A percentile compares a stretch with the other conserved stretches of the same genome.
Evolutionary conservation across 2,329 filamentous ascomycete species (phyloP).

Genomic region (Calonectria naviculata): DNA sequence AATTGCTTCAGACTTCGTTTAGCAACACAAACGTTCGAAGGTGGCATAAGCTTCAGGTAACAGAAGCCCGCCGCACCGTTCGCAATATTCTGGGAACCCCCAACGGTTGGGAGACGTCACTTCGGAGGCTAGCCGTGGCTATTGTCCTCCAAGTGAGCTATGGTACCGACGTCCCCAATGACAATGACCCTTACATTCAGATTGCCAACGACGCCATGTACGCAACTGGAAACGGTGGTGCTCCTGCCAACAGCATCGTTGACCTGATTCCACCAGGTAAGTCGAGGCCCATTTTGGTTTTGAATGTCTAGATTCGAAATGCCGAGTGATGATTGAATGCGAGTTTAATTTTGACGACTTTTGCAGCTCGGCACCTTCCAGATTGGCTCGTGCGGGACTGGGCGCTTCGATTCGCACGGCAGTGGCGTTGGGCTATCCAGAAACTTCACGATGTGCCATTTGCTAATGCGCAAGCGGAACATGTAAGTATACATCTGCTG

Average conservation of each 20-base stretch:
- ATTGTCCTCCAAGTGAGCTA: slow-evolving; percentile 47
- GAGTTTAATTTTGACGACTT: slow-evolving; percentile 12
- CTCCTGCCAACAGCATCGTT: slow-evolving; percentile 49
- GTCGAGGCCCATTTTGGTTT: neutral
- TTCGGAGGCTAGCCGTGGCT: slow-evolving; percentile 44
- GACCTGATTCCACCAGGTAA: slow-evolving; percentile 56
- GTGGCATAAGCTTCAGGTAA: slow-evolving; percentile 40
- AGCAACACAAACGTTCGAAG: slow-evolving; percentile 47
- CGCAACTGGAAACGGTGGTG: slow-evolving; percentile 44
- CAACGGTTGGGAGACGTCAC: slow-evolving; percentile 38
- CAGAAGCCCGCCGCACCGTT: slow-evolving; percentile 36
- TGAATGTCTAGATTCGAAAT: neutral
- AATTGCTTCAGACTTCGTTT: slow-evolving; percentile 55
- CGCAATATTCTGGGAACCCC: slow-evolving; percentile 32
- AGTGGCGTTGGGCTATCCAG: slow-evolving; percentile 48
- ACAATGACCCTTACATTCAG: slow-evolving; percentile 44
- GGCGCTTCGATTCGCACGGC: slow-evolving; percentile 45
- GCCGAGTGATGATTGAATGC: neutral
- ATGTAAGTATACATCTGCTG: slow-evolving; percentile 35
- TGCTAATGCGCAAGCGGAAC: slow-evolving; percentile 38
- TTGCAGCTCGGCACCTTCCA: slow-evolving; percentile 38
- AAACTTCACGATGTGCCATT: slow-evolving; percentile 48
- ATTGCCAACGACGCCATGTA: slow-evolving; percentile 46
- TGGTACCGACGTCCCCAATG: slow-evolving; percentile 41
- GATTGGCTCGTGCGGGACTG: slow-evolving; percentile 45